Evolutionary conservation across 2,329 filamentous ascomycete genomes (phyloP), one percentile per base, ranked within the genome.

Genomic region (Alternaria alternata): DNA sequence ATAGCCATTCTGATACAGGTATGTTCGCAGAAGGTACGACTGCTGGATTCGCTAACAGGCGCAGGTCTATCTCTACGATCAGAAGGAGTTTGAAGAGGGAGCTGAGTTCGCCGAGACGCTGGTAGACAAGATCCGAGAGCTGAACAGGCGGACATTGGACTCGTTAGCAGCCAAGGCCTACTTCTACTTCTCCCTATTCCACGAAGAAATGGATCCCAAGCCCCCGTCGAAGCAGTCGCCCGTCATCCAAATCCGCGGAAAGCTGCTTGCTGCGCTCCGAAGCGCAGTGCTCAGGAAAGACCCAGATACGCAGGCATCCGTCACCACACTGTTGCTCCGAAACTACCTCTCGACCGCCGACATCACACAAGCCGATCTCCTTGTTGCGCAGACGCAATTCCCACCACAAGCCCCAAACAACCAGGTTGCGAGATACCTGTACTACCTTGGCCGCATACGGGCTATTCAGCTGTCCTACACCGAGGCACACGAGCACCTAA

Each of bases 231-330:
- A 93, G 57, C 90, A 92, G 73, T 96, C 94, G 7, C 91, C 93
- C 4, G 88, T 97, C 67, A 91, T 97, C 63, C 86, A 90, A 41
- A 93, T 97, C 74, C 91, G 95, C 61, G 92, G 94, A 57, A 90
- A 89, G 64, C 87, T 99, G 51, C 88, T 99, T 56, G 89, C 92
- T 54, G 94, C 94, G 18, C 88, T 99, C 61, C 89, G 95, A 74
- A 98, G 94, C 46, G 92, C 95, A n/a, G 95, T 98, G 28, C 85
- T 99, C 65, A 91, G 95, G 71, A 98, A 98, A 83, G 95, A 99
- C 79, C 89, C 93, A 67, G 95, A 99, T 74, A 97, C 92, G n/a
- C 94, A 98, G 82, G 93, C 95, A 28, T 93, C 94, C 0, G 93
- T 98, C 69, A 98, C 96, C 68, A 96, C 96, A 14, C 86, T 99